phyloP scores from a whole-genome alignment of 305 asterid genomes.

The Fraxinus floribunda region DNA sequence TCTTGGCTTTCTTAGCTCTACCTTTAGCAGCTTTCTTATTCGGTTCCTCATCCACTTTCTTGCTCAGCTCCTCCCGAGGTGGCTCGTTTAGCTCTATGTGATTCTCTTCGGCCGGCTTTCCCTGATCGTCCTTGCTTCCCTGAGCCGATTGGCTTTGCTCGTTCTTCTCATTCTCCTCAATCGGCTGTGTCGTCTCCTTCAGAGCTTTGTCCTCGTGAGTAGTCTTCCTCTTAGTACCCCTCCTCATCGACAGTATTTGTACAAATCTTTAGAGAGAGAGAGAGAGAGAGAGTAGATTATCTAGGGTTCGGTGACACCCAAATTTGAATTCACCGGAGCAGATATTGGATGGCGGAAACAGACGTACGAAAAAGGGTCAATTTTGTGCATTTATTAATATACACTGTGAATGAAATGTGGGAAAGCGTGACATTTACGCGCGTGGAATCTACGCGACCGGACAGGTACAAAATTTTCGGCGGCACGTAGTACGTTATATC shows the following conservation, averaged over 20 bases:
- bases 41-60: slow-evolving; percentile 31
- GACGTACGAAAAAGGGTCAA: not conserved
- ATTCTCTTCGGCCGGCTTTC: not conserved
- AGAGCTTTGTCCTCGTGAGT: slow-evolving; percentile 27
- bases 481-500: no score
- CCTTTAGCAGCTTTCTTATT: slow-evolving; percentile 35
- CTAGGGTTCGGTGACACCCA: slow-evolving; percentile 32
- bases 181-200: slow-evolving; percentile 15
- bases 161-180: slow-evolving; percentile 26
- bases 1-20: slow-evolving; percentile 49
- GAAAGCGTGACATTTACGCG: not conserved
- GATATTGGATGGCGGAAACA: slow-evolving; percentile 41
- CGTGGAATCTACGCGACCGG: not conserved
- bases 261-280: slow-evolving; percentile 20
- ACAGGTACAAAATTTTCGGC: not conserved
- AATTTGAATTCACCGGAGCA: slow-evolving; percentile 39
- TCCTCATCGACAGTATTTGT: slow-evolving; percentile 32
- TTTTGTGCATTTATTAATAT: not conserved
- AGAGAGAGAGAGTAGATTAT: not conserved
- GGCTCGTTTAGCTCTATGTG: slow-evolving; percentile 1
- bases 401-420: not conserved
- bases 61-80: not conserved
- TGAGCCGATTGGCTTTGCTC: slow-evolving; percentile 2
- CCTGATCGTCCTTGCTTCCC: not conserved
- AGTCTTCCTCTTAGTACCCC: slow-evolving; percentile 64